Evolutionary conservation across 768 basidiomycete genomes (phyloP).

Genomic region (Chalciporus piperatus): DNA sequence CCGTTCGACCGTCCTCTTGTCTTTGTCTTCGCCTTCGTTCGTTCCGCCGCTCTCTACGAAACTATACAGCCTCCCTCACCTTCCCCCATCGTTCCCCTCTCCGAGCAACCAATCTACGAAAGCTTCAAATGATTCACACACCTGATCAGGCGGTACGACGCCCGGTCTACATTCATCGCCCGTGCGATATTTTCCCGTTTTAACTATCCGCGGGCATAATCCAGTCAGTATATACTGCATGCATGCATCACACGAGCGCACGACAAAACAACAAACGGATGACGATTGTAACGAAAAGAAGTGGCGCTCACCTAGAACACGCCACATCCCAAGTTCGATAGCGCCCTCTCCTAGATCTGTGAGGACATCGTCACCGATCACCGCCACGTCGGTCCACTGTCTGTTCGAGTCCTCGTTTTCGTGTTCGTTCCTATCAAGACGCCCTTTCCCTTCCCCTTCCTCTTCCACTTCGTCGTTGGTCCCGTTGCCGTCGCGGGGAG

Average conservation of each 20-base stretch:
- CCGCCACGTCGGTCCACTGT: slow-evolving; percentile 31
- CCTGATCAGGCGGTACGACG: slow-evolving; percentile 46
- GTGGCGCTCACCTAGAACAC: slow-evolving; percentile 55
- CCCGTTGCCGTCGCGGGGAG: background rate
- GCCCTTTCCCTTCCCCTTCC: background rate
- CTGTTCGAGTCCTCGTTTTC: background rate
- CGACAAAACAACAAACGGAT: background rate
- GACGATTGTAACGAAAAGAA: background rate
- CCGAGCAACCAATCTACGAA: slow-evolving; percentile 49
- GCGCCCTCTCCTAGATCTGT: slow-evolving; percentile 66
- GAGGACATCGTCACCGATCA: slow-evolving; percentile 67
- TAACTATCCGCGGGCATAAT: slow-evolving; percentile 37
- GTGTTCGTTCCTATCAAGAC: background rate
- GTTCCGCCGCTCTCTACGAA: slow-evolving; percentile 20
- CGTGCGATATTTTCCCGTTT: slow-evolving; percentile 65
- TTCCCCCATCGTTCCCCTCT: background rate
- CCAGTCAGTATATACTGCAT: background rate
- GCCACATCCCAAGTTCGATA: slow-evolving; percentile 54
- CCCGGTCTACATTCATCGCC: slow-evolving; percentile 51
- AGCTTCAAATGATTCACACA: slow-evolving; percentile 50
- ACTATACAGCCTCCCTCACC: background rate
- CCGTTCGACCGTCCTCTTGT: too few relatives aligned
- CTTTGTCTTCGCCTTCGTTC: slow-evolving; percentile 40
- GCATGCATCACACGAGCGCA: too few relatives aligned
- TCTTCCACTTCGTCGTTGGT: background rate